A percentile compares a stretch with the other conserved stretches of the same genome.
phyloP scores from a whole-genome alignment of 768 basidiomycete genomes.

The Suillus alpinus region DNA sequence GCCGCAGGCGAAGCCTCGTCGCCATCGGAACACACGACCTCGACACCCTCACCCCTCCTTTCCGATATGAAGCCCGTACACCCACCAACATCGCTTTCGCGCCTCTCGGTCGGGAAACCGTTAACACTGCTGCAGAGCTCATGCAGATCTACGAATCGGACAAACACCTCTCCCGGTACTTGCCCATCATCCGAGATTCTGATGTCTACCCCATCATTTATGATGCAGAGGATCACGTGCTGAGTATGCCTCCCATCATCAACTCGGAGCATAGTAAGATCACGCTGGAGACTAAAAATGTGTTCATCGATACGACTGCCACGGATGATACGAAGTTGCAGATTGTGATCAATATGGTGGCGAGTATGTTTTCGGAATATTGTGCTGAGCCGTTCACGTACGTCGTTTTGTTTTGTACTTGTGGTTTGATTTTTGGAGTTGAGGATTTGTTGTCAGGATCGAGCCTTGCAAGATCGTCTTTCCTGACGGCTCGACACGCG shows the following conservation, averaged over 20 bases:
- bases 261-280: constrained; percentile 98
- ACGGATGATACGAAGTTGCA: constrained; percentile 95
- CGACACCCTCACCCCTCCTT: constrained; percentile 83
- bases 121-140: constrained; percentile 83
- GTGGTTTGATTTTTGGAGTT: not conserved
- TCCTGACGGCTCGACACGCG: constrained; percentile 69
- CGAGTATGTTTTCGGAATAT: constrained; percentile 99
- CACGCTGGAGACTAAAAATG: constrained; percentile 85
- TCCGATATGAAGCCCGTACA: constrained; percentile 78
- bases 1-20: constrained; percentile 84
- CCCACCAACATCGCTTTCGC: constrained; percentile 91
- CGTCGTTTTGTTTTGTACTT: constrained; percentile 25
- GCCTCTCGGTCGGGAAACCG: constrained; percentile 77
- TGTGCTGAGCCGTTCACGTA: constrained; percentile 90
- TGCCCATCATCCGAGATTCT: constrained; percentile 91
- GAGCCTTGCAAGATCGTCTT: constrained; percentile 88
- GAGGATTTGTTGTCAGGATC: constrained; percentile 49
- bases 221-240: constrained; percentile 79
- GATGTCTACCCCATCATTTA: constrained; percentile 98
- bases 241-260: constrained; percentile 98
- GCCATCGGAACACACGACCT: constrained; percentile 98
- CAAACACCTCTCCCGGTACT: constrained; percentile 84
- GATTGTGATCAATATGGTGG: constrained; percentile 92
- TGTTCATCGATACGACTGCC: constrained; percentile 97
- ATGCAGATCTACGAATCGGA: constrained; percentile 97